Base-by-base conservation (phyloP, 2,329 filamentous ascomycete genomes). In the Hymenoscyphus fructigenus region DNA sequence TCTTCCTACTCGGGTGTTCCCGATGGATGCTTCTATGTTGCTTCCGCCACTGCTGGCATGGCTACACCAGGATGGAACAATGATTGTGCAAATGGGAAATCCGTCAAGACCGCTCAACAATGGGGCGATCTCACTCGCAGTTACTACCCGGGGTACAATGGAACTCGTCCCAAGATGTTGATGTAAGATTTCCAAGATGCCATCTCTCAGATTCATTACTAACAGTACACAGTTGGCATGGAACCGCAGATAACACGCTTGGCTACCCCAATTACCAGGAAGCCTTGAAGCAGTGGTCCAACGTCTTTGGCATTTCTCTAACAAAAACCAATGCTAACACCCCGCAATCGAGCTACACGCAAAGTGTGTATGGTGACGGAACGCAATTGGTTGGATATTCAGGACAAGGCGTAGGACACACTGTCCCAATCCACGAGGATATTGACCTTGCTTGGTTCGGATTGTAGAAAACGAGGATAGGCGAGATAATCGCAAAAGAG, bases 261-360 rank as follows among this genome's bases (percentile, higher is more conserved):
- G 71, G 70, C 47, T 78, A 76, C 59, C 72, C 76, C 50, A 79
- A 80, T 70, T 78, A 77, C 70, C 73, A 75, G 62, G 79, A 81
- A 72, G 76, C 76, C 5, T 67, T 82, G 66, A 81, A 81, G 76
- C 77, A 82, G 67, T 82, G 80, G 80, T 78, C 77, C 20, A 78
- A 79, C 59, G 80, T 85, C 17, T 76, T 83, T 5, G 61, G 59
- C 20, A 26, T 69, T 36, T n/a, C 67, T 15, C 74, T 73, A 36
- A 70, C 68, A 1, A 69, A 69, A 58, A 73, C 75, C 23, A 65
- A 69, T 57, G 69, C 73, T 2, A 69, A 73, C 60, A 72, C 69
- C 7, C 76, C 76, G 3, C 66, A 70, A 17, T 56, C 62, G 1
- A 70, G 69, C 5, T 78, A 76, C 53, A 77, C 76, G 7, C 69